Base-by-base conservation (phyloP, 345 rosid species). In the Syzygium aqueum region DNA sequence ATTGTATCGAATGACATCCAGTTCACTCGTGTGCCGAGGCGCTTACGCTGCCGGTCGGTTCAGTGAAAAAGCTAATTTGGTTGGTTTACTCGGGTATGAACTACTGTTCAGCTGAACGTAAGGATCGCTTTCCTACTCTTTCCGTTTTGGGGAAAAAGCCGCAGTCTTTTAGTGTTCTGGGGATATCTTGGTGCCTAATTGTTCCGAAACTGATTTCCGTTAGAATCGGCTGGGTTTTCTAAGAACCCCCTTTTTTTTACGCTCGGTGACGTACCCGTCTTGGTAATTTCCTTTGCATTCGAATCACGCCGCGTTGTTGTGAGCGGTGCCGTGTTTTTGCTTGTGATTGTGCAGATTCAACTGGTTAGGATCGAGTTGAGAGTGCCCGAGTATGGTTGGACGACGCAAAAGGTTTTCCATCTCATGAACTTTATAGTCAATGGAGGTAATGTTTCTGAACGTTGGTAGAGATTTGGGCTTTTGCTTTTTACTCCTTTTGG, bases 301-400 rank as follows among this genome's bases (percentile, higher is more conserved):
- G 73, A 28, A 53, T 63, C 12, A 12, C 0, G 17, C 85, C 1
- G 57, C 61, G 9, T 25, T 77, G 15, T 85, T 11, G 57, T 51
- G 84, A 85, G 52, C 8, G 33, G 2, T 6, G 40, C 84, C 65
- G 57, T 73, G 15, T 52, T 85, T 86, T 82, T 25, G 53, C 50
- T 56, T 37, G 30, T 40, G 88, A 57, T 67, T 85, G 13, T 90
- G 90, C 90, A 97, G 99, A 92, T 95, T 86, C 99, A 96, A 91
- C 90, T 97, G 87, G 90, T 95, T 28, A 93, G 98, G 93, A 97
- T 97, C 49, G 96, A 96, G 87, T 88, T 93, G 93, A 96, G 99
- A 95, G 99, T 97, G 89, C 99, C 99, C 0, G 99, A 97, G 61
- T 95, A 97, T 88, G 98, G 99, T 85, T 96, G 99, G 99, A 97